phyloP scores from a whole-genome alignment of 1,284 basidiomycete genomes.

The Ceratobasidium theobromae region DNA sequence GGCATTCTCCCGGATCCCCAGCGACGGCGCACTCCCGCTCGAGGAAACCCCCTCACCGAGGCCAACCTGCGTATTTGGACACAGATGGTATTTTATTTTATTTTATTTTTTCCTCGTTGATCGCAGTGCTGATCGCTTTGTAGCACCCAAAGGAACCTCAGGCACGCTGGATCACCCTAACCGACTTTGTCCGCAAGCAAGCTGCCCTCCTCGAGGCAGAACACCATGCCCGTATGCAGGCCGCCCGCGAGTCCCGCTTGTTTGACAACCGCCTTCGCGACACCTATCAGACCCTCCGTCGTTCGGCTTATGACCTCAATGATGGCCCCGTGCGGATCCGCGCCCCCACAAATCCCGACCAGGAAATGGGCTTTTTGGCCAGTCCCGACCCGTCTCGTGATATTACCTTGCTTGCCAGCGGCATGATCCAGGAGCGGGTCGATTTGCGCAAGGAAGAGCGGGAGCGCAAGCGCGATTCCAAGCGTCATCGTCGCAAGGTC shows the following conservation, averaged over 20 bases:
- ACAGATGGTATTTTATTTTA: constrained; percentile 65
- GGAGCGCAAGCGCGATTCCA: constrained; percentile 45
- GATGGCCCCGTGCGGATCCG: constrained; percentile 57
- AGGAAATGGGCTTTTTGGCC: constrained; percentile 10
- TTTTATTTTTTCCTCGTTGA: constrained; percentile 20
- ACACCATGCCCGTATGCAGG: constrained; percentile 67
- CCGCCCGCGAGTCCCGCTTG: constrained; percentile 71
- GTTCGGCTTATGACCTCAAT: constrained; percentile 65
- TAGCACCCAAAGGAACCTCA: constrained; percentile 80
- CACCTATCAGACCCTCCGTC: constrained; percentile 71
- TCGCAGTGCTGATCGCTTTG: constrained; percentile 6
- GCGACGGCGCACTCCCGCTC: constrained; percentile 52
- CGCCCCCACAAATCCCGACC: constrained; percentile 47
- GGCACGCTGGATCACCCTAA: constrained; percentile 70
- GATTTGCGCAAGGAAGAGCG: constrained; percentile 78
- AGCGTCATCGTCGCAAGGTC: constrained; percentile 38
- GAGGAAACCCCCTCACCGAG: constrained; percentile 73
- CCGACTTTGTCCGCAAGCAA: constrained; percentile 70
- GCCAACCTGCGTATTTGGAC: constrained; percentile 85
- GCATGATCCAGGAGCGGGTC: constrained; percentile 82
- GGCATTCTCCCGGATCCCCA: constrained; percentile 34
- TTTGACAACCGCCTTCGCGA: constrained; percentile 74
- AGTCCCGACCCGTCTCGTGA: constrained; percentile 53
- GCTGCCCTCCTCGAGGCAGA: constrained; percentile 72
- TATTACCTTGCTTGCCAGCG: constrained; percentile 77